Base-by-base conservation (phyloP, 208 protist species). In the Trypanosoma avium region DNA sequence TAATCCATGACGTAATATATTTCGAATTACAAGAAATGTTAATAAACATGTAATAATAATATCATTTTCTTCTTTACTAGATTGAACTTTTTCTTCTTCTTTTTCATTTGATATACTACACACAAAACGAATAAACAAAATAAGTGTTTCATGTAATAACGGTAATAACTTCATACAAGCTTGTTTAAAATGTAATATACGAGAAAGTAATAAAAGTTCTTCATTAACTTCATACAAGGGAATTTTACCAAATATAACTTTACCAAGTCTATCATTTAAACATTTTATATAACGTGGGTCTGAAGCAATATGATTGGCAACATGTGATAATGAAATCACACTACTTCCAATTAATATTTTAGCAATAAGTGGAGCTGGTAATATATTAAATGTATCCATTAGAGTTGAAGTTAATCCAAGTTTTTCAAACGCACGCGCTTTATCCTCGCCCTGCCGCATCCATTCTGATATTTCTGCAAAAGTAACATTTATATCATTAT, bases 391-490 rank as follows among this genome's bases (percentile, higher is more conserved):
- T 13, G 78, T 52, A 15, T 69, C 57, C 21, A 85, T 38, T 5
- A 85, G 70, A 27, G 55, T 53, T 21, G 42, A 67, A 1, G 69
- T 77, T 19, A 81, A 64, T 21, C 77, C 70, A 29, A 88, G 57
- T 49, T 77, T 45, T 49, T 88, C 78, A 38, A 88, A 50, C 10
- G 75, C 73, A 19, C 10, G 13, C 17, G 65, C 61, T 48, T 46
- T 65, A 15, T 78, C 75, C 30, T 77, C 79, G 12, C 50, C 73
- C n/a, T 40, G 52, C 24, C 79, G 78, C 66, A 89, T 71, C 35
- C 70, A 70, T 66, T 82, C 72, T 4, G 79, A 81, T 2, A 89
- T 48, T 46, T 82, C 78, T n/a, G 65, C 64, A 63, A 84, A 88
- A 1, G 75, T 77, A 27, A 70, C 12, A 12, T 81, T 78, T n/a